A percentile compares a stretch with the other conserved stretches of the same genome.
phyloP scores from a whole-genome alignment of 176 grass and related monocot genomes.

The Canna indica region DNA sequence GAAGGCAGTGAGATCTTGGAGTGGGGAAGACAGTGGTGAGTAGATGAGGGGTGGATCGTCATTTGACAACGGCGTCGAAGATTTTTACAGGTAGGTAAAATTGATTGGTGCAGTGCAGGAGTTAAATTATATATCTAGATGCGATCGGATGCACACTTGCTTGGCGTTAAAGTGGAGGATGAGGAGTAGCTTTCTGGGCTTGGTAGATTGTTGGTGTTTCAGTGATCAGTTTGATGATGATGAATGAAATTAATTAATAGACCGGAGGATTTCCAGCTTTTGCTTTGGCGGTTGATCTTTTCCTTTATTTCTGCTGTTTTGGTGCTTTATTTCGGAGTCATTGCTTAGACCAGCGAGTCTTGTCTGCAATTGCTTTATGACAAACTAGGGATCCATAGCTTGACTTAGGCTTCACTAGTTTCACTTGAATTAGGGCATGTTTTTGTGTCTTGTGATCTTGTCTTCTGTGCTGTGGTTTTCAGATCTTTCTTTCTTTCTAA shows the following conservation, averaged over 20 bases:
- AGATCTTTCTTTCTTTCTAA: not conserved
- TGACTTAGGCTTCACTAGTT: too few species aligned
- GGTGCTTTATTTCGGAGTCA: not conserved
- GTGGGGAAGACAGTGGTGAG: too few species aligned
- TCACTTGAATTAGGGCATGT: not conserved
- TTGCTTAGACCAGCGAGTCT: not conserved
- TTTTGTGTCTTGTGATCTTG: not conserved
- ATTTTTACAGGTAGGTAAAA: conserved; percentile 1
- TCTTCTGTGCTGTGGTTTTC: not conserved
- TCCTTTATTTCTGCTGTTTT: not conserved
- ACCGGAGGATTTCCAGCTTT: not conserved
- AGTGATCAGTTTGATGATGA: not conserved
- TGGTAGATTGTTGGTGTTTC: conserved; percentile 11
- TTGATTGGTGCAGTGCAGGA: not conserved
- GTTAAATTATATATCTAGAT: not conserved
- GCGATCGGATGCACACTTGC: too few species aligned
- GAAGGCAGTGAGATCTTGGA: not conserved
- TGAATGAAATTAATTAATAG: too few species aligned
- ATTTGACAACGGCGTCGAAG: not conserved
- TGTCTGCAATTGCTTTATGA: not conserved
- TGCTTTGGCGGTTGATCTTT: not conserved
- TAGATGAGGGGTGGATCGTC: not conserved
- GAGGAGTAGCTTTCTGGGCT: conserved; percentile 4
- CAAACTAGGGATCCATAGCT: too few species aligned
- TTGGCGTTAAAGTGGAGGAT: conserved; percentile 1